A percentile compares a stretch with the other conserved stretches of the same genome.
Evolutionary conservation across 768 basidiomycete genomes (phyloP).

Genomic region (Tylopilus cervinicoccineus): DNA sequence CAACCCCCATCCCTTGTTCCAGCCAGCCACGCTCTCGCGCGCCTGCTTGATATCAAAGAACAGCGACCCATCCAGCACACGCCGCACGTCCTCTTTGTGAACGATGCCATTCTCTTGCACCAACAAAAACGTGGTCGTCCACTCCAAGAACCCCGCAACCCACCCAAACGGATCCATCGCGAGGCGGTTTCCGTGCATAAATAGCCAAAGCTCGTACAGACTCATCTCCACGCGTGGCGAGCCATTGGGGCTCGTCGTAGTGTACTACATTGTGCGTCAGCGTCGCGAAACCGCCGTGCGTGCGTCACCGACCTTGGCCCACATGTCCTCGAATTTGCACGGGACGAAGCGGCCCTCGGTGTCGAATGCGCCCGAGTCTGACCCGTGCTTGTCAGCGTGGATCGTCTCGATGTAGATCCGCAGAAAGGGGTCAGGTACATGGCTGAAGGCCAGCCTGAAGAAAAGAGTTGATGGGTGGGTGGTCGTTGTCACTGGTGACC

Average conservation of each 20-base stretch:
- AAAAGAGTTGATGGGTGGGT: no score
- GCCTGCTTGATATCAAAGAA: slow-evolving; percentile 33
- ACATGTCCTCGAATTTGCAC: slow-evolving; percentile 42
- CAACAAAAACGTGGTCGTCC: slow-evolving; percentile 36
- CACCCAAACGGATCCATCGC: slow-evolving; percentile 37
- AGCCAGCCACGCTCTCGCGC: slow-evolving; percentile 16
- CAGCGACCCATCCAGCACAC: slow-evolving; percentile 38
- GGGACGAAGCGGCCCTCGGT: slow-evolving; percentile 40
- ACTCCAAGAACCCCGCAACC: slow-evolving; percentile 36
- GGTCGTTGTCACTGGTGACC: no score
- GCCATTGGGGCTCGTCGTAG: slow-evolving; percentile 3
- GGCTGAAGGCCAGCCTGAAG: slow-evolving; percentile 17
- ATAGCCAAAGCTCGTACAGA: slow-evolving; percentile 31
- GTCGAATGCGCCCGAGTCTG: slow-evolving; percentile 40
- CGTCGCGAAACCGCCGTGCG: neutral
- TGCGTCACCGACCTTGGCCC: slow-evolving; percentile 32
- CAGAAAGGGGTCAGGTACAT: slow-evolving; percentile 41
- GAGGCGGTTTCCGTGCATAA: slow-evolving; percentile 28
- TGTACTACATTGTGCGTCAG: slow-evolving; percentile 12
- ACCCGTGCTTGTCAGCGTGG: slow-evolving; percentile 40
- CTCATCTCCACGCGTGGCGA: slow-evolving; percentile 23
- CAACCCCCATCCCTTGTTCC: slow-evolving; percentile 30
- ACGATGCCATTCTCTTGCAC: slow-evolving; percentile 39
- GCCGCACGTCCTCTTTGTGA: slow-evolving; percentile 40
- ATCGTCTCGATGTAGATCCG: slow-evolving; percentile 34